Conservation (phyloP, 352 stramenopile species). For the Thraustochytrium striatum region DNA sequence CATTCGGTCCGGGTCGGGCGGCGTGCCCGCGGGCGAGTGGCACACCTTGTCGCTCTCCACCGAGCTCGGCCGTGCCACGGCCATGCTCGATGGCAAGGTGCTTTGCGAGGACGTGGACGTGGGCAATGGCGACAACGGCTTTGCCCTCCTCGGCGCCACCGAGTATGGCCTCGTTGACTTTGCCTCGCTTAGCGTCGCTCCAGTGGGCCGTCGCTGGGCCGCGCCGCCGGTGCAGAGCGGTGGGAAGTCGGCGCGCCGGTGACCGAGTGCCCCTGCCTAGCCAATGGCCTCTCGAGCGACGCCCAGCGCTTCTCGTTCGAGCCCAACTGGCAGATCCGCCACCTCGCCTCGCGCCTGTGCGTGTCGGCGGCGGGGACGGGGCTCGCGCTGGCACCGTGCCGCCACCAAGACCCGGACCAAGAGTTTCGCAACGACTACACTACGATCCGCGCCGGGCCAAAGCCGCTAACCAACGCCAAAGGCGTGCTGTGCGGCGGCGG, state of each 20-base stretch:
- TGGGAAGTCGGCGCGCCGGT: not conserved
- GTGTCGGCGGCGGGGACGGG: not conserved
- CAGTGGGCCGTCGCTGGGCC: not conserved
- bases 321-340: conserved; percentile 19
- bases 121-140: not conserved
- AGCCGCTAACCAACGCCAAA: not conserved
- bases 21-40: not conserved
- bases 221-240: not conserved
- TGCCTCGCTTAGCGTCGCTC: not conserved
- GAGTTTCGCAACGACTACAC: conserved; percentile 33
- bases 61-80: not conserved
- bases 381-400: not conserved
- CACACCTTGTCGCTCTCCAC: not conserved
- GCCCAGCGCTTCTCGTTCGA: not conserved
- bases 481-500: not conserved
- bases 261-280: not conserved
- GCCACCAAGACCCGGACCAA: not conserved
- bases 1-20: not conserved
- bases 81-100: not conserved
- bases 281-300: not conserved
- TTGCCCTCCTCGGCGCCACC: not conserved
- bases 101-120: not conserved
- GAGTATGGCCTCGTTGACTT: not conserved
- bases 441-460: not conserved
- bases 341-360: not conserved